These are phyloP conservation scores for Coccomyxa sp. DNA, from an alignment of 139 green algal species.

Conservation along the genomic window DNA sequence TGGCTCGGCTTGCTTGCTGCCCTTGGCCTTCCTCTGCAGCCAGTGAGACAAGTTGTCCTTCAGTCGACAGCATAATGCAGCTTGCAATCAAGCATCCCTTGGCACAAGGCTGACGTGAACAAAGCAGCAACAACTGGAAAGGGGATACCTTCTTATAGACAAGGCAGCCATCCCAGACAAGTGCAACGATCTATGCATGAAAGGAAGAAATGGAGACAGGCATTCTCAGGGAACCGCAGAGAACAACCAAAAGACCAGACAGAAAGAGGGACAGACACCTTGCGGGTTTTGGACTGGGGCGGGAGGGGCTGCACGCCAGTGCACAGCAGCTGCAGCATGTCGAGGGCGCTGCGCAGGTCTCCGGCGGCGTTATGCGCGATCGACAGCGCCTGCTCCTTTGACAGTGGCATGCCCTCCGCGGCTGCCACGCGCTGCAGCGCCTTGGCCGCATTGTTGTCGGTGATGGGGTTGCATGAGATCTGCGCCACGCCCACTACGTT, in stretches of 20 bases:
- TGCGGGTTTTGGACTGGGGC: not conserved
- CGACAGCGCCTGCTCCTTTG: constrained; percentile 4
- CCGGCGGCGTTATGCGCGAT: constrained; percentile 32
- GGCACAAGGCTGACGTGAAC: no score
- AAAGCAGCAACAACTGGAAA: no score
- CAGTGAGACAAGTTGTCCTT: no score
- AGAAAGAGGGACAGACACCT: not conserved
- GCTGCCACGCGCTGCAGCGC: constrained; percentile 24
- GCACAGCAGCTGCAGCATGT: constrained; percentile 39
- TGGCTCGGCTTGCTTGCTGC: constrained; percentile 1
- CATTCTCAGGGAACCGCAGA: no score
- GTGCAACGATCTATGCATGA: no score
- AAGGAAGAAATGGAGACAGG: no score
- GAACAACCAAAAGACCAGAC: no score
- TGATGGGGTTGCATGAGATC: constrained; percentile 70
- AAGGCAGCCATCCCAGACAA: no score
- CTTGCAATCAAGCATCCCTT: no score
- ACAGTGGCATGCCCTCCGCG: constrained; percentile 15
- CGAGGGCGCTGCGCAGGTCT: constrained; percentile 43
- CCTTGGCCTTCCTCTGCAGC: not conserved
- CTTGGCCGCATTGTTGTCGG: constrained; percentile 19
- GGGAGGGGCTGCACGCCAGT: constrained; percentile 4
- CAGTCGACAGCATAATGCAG: not conserved
- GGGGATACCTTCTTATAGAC: no score
- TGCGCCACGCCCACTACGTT: constrained; percentile 28